These are phyloP conservation scores for Boechera stricta DNA, from an alignment of 345 rosid genomes.

Conservation along the genomic window DNA sequence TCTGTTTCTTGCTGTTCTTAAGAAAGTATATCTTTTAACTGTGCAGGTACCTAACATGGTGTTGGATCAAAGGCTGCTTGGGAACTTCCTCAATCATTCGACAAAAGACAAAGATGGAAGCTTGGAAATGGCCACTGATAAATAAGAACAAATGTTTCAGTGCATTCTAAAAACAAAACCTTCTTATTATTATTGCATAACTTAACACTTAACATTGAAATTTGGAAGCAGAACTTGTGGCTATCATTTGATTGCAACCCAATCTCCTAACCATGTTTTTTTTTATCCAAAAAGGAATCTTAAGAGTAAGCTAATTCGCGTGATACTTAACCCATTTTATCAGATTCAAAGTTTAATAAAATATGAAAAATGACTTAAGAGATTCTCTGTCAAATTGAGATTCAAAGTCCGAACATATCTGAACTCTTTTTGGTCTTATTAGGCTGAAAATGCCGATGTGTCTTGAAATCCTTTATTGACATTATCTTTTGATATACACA, in stretches of 20 bases:
- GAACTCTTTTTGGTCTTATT: slow-evolving; percentile 36
- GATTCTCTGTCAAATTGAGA: background rate
- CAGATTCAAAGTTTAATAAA: slow-evolving; percentile 14
- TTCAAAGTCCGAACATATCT: slow-evolving; percentile 15
- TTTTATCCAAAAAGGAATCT: no score
- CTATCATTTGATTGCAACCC: background rate
- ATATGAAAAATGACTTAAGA: background rate
- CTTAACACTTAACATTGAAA: background rate
- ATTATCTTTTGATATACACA: slow-evolving; percentile 23
- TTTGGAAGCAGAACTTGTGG: slow-evolving; percentile 8
- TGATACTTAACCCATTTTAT: background rate
- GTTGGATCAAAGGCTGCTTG: slow-evolving; percentile 84
- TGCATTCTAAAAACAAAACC: background rate
- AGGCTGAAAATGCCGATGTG: slow-evolving; percentile 34
- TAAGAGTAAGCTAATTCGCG: background rate
- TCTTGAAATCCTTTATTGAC: slow-evolving; percentile 1
- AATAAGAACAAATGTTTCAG: slow-evolving; percentile 27
- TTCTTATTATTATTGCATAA: slow-evolving; percentile 11
- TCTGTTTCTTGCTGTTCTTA: slow-evolving; percentile 29
- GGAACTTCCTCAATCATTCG: slow-evolving; percentile 60
- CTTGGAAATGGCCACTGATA: slow-evolving; percentile 35
- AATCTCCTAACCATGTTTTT: background rate
- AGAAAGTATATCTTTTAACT: slow-evolving; percentile 18
- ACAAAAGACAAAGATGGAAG: slow-evolving; percentile 38
- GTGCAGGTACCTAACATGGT: slow-evolving; percentile 83